These are phyloP conservation scores for Fusarium vanettenii DNA, from an alignment of 2,329 filamentous ascomycete species.

Conservation along the genomic window DNA sequence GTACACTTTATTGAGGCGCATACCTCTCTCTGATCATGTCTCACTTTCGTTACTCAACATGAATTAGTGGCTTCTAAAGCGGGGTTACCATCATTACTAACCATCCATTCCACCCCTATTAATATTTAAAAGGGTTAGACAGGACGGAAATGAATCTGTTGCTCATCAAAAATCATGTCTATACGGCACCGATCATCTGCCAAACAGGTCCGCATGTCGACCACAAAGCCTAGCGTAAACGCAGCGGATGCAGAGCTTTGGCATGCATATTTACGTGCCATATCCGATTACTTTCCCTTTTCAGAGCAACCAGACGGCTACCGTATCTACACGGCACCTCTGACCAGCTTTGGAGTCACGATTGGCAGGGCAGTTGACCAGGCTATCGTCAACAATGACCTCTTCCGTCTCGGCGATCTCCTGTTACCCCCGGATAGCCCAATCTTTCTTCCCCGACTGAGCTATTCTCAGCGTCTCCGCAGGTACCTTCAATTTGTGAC, in stretches of 20 bases:
- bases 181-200: not conserved
- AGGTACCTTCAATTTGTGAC: not conserved
- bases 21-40: not conserved
- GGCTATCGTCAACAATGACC: not conserved
- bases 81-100: not conserved
- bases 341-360: not conserved
- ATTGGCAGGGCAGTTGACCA: not conserved
- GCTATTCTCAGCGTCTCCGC: not conserved
- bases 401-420: not conserved
- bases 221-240: not conserved
- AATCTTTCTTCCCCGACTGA: not conserved
- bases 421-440: not conserved
- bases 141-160: not conserved
- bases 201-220: not conserved
- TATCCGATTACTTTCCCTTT: not conserved
- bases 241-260: not conserved
- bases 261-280: not conserved
- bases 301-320: not conserved
- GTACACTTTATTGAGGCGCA: not conserved
- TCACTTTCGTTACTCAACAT: not conserved
- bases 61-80: not conserved
- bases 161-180: not conserved
- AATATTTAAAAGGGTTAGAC: not conserved
- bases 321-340: not conserved
- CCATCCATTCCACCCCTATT: not conserved